These are phyloP conservation scores for Rhizopogon sp. DNA, from an alignment of 768 basidiomycete species.

Conservation along the genomic window DNA sequence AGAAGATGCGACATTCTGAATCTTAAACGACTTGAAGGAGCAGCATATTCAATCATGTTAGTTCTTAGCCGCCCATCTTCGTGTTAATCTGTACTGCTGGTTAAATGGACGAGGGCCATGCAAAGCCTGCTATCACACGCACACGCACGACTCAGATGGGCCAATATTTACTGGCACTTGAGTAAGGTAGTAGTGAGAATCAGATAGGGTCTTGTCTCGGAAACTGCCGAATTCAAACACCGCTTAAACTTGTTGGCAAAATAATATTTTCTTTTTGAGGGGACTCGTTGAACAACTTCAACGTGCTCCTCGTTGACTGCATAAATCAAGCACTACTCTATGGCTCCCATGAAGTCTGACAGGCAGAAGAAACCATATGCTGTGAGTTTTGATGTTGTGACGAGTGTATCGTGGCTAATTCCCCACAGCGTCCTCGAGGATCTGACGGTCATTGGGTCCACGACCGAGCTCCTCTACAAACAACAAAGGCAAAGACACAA, in stretches of 20 bases:
- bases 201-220: not conserved
- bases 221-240: conserved; percentile 1
- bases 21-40: too few species aligned
- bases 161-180: too few species aligned
- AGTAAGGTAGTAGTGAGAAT: too few species aligned
- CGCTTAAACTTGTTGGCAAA: not conserved
- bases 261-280: not conserved
- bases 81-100: too few species aligned
- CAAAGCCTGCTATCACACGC: too few species aligned
- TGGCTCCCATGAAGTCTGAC: conserved; percentile 21
- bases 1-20: too few species aligned
- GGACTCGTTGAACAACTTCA: not conserved
- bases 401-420: not conserved
- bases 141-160: too few species aligned
- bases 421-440: conserved; percentile 53
- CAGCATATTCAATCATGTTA: too few species aligned
- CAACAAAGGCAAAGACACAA: conserved; percentile 19
- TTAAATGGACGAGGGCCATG: too few species aligned
- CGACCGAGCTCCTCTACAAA: conserved; percentile 58
- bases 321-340: conserved; percentile 4
- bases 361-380: conserved; percentile 39
- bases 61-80: too few species aligned
- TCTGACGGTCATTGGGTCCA: conserved; percentile 70
- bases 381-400: conserved; percentile 21
- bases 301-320: not conserved